These are phyloP conservation scores for Forsythia suspensa DNA, from an alignment of 257 asterid species.

Conservation along the genomic window DNA sequence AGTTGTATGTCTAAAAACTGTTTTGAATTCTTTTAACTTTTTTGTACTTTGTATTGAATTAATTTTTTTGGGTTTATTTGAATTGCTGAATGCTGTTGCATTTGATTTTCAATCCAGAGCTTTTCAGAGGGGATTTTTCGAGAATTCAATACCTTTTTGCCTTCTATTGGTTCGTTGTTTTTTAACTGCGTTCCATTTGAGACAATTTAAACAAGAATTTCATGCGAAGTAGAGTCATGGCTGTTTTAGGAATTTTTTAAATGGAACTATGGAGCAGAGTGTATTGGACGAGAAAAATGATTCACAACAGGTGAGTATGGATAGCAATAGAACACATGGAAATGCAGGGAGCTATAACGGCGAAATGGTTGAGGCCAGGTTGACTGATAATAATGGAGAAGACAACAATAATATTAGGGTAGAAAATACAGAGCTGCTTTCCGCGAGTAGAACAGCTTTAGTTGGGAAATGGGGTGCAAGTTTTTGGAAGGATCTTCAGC, in stretches of 20 bases:
- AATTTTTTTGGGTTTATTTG: conserved; percentile 1
- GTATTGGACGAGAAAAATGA: conserved; percentile 50
- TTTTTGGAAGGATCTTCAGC: conserved; percentile 73
- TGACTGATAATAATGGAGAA: conserved; percentile 47
- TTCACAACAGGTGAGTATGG: conserved; percentile 36
- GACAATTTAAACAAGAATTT: conserved; percentile 14
- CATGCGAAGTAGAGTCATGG: conserved; percentile 62
- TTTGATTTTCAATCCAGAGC: conserved; percentile 35
- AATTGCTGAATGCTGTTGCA: conserved; percentile 18
- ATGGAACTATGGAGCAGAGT: conserved; percentile 46
- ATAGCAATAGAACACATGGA: conserved; percentile 38
- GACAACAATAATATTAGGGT: conserved; percentile 26
- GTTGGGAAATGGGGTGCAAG: conserved; percentile 79
- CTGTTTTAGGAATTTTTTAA: conserved; percentile 56
- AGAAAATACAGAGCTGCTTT: conserved; percentile 34
- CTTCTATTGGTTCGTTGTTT: neutral
- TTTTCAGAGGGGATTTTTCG: conserved; percentile 42
- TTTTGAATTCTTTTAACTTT: neutral
- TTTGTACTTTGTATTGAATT: neutral
- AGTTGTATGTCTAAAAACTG: neutral
- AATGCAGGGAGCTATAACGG: conserved; percentile 29
- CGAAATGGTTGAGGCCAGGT: conserved; percentile 49
- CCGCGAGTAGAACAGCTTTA: conserved; percentile 35
- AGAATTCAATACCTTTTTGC: conserved; percentile 6
- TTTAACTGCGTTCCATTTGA: neutral